A percentile compares a stretch with the other conserved stretches of the same genome.
Conservation (phyloP, 164 flowering plant species). For the Piper longum region DNA sequence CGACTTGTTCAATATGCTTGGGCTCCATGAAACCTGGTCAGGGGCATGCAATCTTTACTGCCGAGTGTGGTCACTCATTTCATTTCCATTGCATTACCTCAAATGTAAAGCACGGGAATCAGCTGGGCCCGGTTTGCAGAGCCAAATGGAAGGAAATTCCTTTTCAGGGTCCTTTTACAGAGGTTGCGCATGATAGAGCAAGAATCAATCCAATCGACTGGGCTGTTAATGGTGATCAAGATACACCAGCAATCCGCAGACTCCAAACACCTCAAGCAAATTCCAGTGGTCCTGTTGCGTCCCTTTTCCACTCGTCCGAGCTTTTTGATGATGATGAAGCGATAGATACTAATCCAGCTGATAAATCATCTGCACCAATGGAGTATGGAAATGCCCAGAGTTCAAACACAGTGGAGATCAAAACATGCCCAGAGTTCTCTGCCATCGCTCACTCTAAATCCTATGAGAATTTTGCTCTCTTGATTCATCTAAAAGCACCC, state of each 20-base stretch:
- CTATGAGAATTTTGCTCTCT: constrained; percentile 38
- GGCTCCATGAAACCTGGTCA: constrained; percentile 62
- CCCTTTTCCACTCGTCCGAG: constrained; percentile 38
- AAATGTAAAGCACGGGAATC: constrained; percentile 85
- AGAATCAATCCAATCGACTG: constrained; percentile 30
- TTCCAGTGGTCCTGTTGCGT: constrained; percentile 22
- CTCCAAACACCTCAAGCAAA: constrained; percentile 35
- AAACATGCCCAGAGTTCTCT: constrained; percentile 59
- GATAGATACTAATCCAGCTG: constrained; percentile 21
- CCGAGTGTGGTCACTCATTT: constrained; percentile 89
- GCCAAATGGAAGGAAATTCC: constrained; percentile 95
- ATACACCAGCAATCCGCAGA: constrained; percentile 33
- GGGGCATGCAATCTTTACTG: constrained; percentile 91
- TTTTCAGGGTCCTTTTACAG: constrained; percentile 34
- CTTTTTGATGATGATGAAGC: constrained; percentile 75
- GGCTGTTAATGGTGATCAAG: constrained; percentile 37
- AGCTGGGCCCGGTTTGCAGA: constrained; percentile 82
- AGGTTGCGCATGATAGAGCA: constrained; percentile 20
- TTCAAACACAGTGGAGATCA: constrained; percentile 32
- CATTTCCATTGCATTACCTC: constrained; percentile 91
- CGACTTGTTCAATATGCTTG: constrained; percentile 74
- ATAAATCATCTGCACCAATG: constrained; percentile 5
- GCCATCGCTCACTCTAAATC: constrained; percentile 39
- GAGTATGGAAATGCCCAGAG: background rate
- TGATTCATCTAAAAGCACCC: constrained; percentile 83